Percentiles rank a stretch among this genome's conserved stretches.
Evolutionary conservation across 257 asterid species (phyloP).

Genomic region (Solanum pinnatisectum): DNA sequence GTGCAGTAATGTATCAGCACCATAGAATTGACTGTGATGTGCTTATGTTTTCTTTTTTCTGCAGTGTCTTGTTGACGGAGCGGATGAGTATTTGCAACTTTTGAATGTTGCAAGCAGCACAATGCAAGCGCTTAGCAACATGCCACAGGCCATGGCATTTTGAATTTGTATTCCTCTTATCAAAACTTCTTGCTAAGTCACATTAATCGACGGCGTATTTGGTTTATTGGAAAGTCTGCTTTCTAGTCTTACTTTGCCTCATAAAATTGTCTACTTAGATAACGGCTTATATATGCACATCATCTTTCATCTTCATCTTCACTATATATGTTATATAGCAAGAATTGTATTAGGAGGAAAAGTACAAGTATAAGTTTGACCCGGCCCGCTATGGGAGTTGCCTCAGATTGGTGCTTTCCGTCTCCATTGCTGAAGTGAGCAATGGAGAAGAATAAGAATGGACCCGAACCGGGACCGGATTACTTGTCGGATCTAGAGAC

Average conservation of each 20-base stretch:
- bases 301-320: no score
- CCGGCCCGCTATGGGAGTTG: background rate
- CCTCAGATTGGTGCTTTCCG: background rate
- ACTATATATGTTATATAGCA: background rate
- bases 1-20: background rate
- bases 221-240: background rate
- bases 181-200: background rate
- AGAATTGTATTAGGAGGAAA: background rate
- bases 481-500: background rate
- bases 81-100: slow-evolving; percentile 89
- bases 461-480: background rate
- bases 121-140: slow-evolving; percentile 52
- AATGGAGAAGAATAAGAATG: background rate
- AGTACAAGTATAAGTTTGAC: background rate
- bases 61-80: slow-evolving; percentile 91
- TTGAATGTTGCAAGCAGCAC: slow-evolving; percentile 73
- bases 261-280: background rate
- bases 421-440: background rate
- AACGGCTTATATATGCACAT: background rate
- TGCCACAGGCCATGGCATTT: slow-evolving; percentile 37
- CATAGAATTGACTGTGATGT: background rate
- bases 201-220: background rate
- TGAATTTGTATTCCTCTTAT: background rate
- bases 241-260: background rate
- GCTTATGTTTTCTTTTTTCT: background rate